Evolutionary conservation across 129 eudicot genomes (phyloP).

Genomic region (Saussurea involucrata): DNA sequence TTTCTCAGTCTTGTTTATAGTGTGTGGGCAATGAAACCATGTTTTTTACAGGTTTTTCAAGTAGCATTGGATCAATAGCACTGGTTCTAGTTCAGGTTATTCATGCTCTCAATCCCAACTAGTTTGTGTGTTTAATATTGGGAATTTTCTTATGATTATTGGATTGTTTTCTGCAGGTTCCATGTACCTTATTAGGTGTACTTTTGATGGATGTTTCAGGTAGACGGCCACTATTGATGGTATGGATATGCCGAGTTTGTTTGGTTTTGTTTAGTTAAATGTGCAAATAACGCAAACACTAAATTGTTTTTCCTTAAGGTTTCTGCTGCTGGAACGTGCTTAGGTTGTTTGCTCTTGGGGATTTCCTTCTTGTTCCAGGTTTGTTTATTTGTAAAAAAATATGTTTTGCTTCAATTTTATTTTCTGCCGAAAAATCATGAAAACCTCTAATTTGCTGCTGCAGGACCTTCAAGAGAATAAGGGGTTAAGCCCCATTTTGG

Average conservation of each 20-base stretch:
- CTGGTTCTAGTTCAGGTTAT: slow-evolving; percentile 84
- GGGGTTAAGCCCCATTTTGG: slow-evolving; percentile 49
- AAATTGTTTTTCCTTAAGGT: slow-evolving; percentile 26
- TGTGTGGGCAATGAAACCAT: not conserved
- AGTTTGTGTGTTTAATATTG: not conserved
- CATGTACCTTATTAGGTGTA: slow-evolving; percentile 64
- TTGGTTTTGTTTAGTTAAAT: not conserved
- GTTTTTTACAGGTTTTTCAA: slow-evolving; percentile 57
- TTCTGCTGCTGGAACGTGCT: slow-evolving; percentile 61
- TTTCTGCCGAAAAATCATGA: not conserved
- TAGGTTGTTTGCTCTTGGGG: slow-evolving; percentile 52
- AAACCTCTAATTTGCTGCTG: not conserved
- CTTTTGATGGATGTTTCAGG: slow-evolving; percentile 85
- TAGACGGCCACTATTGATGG: slow-evolving; percentile 74
- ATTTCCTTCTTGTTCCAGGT: slow-evolving; percentile 65
- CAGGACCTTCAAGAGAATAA: slow-evolving; percentile 47
- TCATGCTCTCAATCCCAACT: not conserved
- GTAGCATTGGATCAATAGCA: slow-evolving; percentile 61
- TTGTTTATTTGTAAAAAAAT: not conserved
- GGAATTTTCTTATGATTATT: not conserved
- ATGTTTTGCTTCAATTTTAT: not conserved
- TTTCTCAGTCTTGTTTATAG: not conserved
- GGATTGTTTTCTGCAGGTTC: slow-evolving; percentile 50
- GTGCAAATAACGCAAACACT: not conserved
- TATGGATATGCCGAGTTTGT: slow-evolving; percentile 7